Conservation (phyloP, 179 eudicot genomes). For the Dionaea muscipula region DNA sequence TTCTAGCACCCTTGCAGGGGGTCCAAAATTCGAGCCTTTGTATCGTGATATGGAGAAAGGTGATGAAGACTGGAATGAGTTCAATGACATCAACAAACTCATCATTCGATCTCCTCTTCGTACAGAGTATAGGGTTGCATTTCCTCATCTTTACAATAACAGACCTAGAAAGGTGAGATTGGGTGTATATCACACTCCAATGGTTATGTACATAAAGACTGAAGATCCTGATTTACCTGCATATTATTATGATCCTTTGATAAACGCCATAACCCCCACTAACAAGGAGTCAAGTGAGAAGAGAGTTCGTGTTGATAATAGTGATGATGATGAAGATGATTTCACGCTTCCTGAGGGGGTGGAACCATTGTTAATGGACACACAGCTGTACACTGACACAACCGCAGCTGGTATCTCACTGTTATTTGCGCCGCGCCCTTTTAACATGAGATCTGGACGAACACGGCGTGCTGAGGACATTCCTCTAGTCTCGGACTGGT, state of each 20-base stretch:
- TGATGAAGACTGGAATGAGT: constrained; percentile 99
- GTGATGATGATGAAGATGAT: constrained; percentile 64
- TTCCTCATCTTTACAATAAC: constrained; percentile 93
- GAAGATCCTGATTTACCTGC: constrained; percentile 99
- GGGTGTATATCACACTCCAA: constrained; percentile 83
- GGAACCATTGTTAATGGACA: constrained; percentile 61
- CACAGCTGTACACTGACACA: constrained; percentile 84
- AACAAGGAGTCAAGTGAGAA: constrained; percentile 67
- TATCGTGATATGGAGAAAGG: constrained; percentile 99
- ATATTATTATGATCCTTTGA: constrained; percentile 88
- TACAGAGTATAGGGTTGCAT: constrained; percentile 87
- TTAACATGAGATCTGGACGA: constrained; percentile 96
- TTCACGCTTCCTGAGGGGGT: constrained; percentile 83
- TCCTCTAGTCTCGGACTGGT: constrained; percentile 97
- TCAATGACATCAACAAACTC: constrained; percentile 92
- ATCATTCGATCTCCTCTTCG: constrained; percentile 93
- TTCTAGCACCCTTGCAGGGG: constrained; percentile 39
- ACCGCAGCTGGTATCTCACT: constrained; percentile 93
- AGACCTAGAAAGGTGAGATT: constrained; percentile 95
- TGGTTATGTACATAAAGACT: constrained; percentile 87
- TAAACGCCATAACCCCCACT: constrained; percentile 69
- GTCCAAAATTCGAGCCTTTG: constrained; percentile 95
- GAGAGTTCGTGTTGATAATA: constrained; percentile 49
- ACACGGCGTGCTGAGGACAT: constrained; percentile 94
- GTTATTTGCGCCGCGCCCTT: constrained; percentile 87